phyloP scores from a whole-genome alignment of 2,329 filamentous ascomycete genomes.

The Ceratocystis alfenasii region DNA sequence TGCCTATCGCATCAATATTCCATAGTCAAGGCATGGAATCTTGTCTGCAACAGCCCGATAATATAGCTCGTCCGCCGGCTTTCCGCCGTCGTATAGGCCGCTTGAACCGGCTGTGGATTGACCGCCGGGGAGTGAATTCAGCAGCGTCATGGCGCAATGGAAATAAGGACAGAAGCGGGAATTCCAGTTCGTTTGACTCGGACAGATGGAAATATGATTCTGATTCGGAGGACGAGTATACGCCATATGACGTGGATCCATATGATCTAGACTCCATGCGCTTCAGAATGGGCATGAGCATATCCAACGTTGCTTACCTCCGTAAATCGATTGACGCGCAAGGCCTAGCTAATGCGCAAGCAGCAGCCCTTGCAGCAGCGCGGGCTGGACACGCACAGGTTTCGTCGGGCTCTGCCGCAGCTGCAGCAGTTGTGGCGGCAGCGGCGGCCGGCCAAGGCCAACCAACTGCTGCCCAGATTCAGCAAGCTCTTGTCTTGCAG shows the following conservation, averaged over 20 bases:
- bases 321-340: slow-evolving; percentile 26
- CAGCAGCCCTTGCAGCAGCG: slow-evolving; percentile 21
- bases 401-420: slow-evolving; percentile 23
- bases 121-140: slow-evolving; percentile 54
- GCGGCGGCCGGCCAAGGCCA: slow-evolving; percentile 22
- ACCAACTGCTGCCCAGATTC: slow-evolving; percentile 19
- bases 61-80: slow-evolving; percentile 39
- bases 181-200: slow-evolving; percentile 25
- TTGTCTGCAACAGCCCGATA: not conserved
- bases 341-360: slow-evolving; percentile 23
- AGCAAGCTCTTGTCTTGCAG: slow-evolving; percentile 22
- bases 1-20: slow-evolving; percentile 30
- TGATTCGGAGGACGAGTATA: slow-evolving; percentile 75
- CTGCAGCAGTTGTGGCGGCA: slow-evolving; percentile 23
- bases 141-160: slow-evolving; percentile 37
- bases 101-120: slow-evolving; percentile 75
- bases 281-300: slow-evolving; percentile 35
- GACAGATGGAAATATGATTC: slow-evolving; percentile 82
- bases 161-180: slow-evolving; percentile 17
- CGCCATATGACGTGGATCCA: slow-evolving; percentile 67
- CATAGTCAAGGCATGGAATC: slow-evolving; percentile 27
- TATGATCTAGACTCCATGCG: slow-evolving; percentile 48
- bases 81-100: slow-evolving; percentile 79
- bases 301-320: slow-evolving; percentile 16
- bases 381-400: slow-evolving; percentile 23